Evolutionary conservation across 805 yeast species (phyloP), one percentile per base, ranked within the genome.

Genomic region (Spathaspora sp.): DNA sequence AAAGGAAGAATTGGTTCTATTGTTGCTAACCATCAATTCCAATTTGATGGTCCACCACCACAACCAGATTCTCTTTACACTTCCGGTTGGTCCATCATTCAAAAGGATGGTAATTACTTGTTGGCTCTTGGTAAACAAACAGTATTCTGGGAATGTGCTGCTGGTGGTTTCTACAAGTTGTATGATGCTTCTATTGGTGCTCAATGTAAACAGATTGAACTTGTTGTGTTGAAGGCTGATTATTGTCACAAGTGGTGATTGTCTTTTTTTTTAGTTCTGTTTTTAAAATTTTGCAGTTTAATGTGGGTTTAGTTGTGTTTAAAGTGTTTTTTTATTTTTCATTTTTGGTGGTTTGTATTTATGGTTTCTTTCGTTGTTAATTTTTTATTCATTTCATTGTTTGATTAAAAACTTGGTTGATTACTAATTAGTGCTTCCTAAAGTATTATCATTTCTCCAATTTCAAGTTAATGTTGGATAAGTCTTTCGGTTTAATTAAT

Each of bases 1-100:
- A 10, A 17, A 9, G 48, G 44, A 31, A 42, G 38, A 28, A 50
- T 19, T 20, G 52, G 52, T 14, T 42, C 35, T 19, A 50, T 50
- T 43, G 52, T 50, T 18, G 44, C 52, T 6, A 50, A 50, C 29
- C 52, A 50, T 46, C 52, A 50, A 39, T 50, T 50, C 40, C 52
- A 50, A 47, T 50, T 50, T 43, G 52, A 50, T 44, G 44, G 44
- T 42, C 20, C 10, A 19, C 47, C 49, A 11, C 48, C 48, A 19
- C 52, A 50, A 47, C 35, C 49, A 8, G 48, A 44, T 44, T 46
- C 52, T 14, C 44, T 50, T 23, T 50, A 43, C 35, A 44, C 35
- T 26, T 50, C 48, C 5, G 52, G 52, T 8, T 50, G 43, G 35
- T 29, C 52, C 14, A 46, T 50, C 35, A 11, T 23, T n/a, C 18